These are phyloP conservation scores for Grosmannia serpens DNA, from an alignment of 2,329 filamentous ascomycete genomes.

Conservation along the genomic window DNA sequence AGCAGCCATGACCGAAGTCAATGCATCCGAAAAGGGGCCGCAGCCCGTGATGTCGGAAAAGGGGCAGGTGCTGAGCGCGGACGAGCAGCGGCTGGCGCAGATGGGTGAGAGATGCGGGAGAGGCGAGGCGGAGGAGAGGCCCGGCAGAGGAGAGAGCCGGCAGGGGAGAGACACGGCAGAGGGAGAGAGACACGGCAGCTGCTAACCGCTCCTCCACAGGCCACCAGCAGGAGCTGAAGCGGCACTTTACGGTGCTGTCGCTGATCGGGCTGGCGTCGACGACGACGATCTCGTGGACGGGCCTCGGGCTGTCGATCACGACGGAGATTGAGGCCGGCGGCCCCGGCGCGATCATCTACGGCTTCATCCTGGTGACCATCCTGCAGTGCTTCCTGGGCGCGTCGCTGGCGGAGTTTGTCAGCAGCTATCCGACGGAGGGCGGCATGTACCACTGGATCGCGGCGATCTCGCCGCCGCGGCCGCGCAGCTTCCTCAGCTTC, in stretches of 20 bases:
- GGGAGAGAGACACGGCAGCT: neutral
- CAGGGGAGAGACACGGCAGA: neutral
- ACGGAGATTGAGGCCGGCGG: constrained; percentile 36
- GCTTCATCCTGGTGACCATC: constrained; percentile 14
- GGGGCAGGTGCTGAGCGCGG: neutral
- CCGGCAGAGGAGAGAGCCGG: neutral
- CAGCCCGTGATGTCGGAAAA: neutral
- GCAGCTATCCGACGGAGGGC: constrained; percentile 34
- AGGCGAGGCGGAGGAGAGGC: too few species aligned
- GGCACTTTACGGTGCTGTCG: constrained; percentile 34
- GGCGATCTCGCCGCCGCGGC: constrained; percentile 28
- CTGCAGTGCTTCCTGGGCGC: constrained; percentile 33
- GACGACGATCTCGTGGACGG: constrained; percentile 39
- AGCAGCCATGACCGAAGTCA: neutral
- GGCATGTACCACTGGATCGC: constrained; percentile 42
- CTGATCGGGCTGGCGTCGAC: constrained; percentile 36
- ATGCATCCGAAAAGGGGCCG: neutral
- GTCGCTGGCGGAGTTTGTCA: constrained; percentile 35
- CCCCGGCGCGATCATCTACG: constrained; percentile 36
- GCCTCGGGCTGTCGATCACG: constrained; percentile 30
- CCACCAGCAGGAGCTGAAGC: constrained; percentile 35
- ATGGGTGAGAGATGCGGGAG: neutral
- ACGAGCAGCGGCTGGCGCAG: neutral
- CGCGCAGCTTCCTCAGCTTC: constrained; percentile 29
- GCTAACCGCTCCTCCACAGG: too few species aligned